These are phyloP conservation scores for Sporothrix brasiliensis DNA, from an alignment of 2,329 filamentous ascomycete genomes.

Conservation along the genomic window DNA sequence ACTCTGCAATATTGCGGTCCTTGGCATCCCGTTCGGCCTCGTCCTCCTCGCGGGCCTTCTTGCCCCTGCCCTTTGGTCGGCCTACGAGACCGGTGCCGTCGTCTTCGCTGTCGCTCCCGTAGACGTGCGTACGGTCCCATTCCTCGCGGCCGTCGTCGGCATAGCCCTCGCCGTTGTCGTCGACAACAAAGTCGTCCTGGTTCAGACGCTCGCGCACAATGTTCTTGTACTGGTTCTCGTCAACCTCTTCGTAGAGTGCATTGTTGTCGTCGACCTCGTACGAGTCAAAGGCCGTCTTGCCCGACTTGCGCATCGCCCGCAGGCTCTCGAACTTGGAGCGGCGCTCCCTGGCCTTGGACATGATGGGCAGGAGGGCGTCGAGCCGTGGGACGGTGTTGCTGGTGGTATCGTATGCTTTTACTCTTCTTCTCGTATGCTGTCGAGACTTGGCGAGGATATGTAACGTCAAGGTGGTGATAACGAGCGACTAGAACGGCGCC, in stretches of 20 bases:
- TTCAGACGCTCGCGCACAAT: conserved; percentile 86
- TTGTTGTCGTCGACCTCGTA: conserved; percentile 86
- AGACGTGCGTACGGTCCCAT: conserved; percentile 72
- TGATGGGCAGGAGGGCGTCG: conserved; percentile 33
- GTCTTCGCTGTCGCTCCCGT: conserved; percentile 77
- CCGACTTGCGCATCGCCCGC: conserved; percentile 78
- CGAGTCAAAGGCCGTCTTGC: conserved; percentile 85
- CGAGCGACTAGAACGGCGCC: neutral
- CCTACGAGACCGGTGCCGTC: conserved; percentile 47
- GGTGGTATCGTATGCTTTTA: neutral
- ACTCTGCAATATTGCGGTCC: conserved; percentile 90
- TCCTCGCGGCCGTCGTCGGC: conserved; percentile 95
- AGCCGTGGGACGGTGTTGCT: neutral
- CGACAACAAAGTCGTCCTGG: conserved; percentile 96
- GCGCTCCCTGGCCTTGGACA: conserved; percentile 45
- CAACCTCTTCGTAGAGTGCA: conserved; percentile 91
- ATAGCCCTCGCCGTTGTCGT: conserved; percentile 96
- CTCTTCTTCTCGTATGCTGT: too few species aligned
- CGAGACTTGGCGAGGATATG: neutral
- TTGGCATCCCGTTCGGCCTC: conserved; percentile 82
- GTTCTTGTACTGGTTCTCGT: conserved; percentile 96
- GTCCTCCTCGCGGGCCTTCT: conserved; percentile 86
- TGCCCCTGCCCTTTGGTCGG: conserved; percentile 62
- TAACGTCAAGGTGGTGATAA: conserved; percentile 1
- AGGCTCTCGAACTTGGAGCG: conserved; percentile 73